These are phyloP conservation scores for Mycena epipterygia DNA, from an alignment of 768 basidiomycete genomes.

Conservation along the genomic window DNA sequence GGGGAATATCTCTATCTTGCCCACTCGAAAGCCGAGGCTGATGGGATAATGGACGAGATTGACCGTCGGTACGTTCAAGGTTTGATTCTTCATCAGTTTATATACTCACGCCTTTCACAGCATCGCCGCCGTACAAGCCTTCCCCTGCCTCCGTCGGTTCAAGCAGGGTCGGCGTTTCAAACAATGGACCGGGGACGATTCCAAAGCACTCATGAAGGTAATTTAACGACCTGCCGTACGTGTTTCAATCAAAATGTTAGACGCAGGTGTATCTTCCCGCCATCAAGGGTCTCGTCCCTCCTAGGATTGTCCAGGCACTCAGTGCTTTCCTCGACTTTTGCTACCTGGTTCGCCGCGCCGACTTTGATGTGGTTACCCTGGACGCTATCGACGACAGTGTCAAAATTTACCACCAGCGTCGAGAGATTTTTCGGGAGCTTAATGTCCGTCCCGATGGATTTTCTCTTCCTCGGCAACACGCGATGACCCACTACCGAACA, in stretches of 20 bases:
- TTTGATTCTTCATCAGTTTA: neutral
- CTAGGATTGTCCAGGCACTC: conserved; percentile 30
- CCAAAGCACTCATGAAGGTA: conserved; percentile 46
- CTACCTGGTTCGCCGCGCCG: conserved; percentile 35
- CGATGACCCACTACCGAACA: conserved; percentile 32
- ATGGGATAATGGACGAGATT: conserved; percentile 49
- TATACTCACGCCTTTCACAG: conserved; percentile 4
- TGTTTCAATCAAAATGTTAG: neutral
- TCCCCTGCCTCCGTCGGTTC: conserved; percentile 35
- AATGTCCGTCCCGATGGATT: conserved; percentile 33
- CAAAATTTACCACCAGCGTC: conserved; percentile 24
- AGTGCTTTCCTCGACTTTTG: conserved; percentile 41
- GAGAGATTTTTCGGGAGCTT: conserved; percentile 27
- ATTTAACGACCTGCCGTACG: neutral
- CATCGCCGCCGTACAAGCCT: conserved; percentile 28
- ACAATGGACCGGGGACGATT: conserved; percentile 46
- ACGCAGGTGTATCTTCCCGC: conserved; percentile 39
- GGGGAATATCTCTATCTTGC: conserved; percentile 38
- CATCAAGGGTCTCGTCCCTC: conserved; percentile 33
- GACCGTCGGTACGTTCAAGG: conserved; percentile 43
- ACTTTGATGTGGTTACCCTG: conserved; percentile 24
- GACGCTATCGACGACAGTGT: conserved; percentile 14
- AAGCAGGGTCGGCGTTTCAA: conserved; percentile 36
- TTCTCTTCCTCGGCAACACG: conserved; percentile 38
- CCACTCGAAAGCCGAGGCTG: conserved; percentile 25